Evolutionary conservation across 2,329 filamentous ascomycete genomes (phyloP), one percentile per base, ranked within the genome.

Genomic region (Stagonosporopsis cucurbitacearum): DNA sequence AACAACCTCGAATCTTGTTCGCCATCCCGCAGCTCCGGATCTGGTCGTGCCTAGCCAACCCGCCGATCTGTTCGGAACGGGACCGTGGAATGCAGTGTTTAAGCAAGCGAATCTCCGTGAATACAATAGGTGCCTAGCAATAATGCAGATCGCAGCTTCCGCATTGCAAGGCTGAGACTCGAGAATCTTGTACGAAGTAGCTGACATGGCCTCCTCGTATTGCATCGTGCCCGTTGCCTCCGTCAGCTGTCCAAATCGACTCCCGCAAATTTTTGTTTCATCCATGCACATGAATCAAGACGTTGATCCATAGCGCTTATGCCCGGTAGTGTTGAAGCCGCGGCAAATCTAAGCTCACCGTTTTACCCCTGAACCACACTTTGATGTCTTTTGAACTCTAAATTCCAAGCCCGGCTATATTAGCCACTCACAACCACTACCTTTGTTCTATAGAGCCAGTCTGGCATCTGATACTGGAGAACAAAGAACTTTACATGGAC

Each of bases 11-110:
- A n/a, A 6, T 15, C 8, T 44, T 56, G 49, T 44, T 32, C 53
- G 50, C 51, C 19, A 46, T 39, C 49, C 61, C 61, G 48, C 42
- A 35, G 20, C 44, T 52, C 51, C 60, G 60, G 51, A 58, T 42
- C 39, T 53, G 46, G 44, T 56, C 57, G 44, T 50, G 45, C 44
- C 42, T 41, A 25, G 48, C 37, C 42, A 51, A 45, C 28, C 43
- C 44, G 54, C 56, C 58, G 56, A 64, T 65, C 59, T 23, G 39
- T 25, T 50, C 55, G 50, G 50, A 48, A 43, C 53, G 43, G 30
- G 19, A 37, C 30, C 30, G 13, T 32, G 39, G 20, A 12, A 17
- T 19, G 30, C 19, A 35, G 28, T 46, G 42, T 51, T 47, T n/a
- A n/a, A 36, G 41, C 47, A 37, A 50, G 25, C 42, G 47, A 33